phyloP scores from a whole-genome alignment of 805 yeast species.

The Allodekkera sacchari region DNA sequence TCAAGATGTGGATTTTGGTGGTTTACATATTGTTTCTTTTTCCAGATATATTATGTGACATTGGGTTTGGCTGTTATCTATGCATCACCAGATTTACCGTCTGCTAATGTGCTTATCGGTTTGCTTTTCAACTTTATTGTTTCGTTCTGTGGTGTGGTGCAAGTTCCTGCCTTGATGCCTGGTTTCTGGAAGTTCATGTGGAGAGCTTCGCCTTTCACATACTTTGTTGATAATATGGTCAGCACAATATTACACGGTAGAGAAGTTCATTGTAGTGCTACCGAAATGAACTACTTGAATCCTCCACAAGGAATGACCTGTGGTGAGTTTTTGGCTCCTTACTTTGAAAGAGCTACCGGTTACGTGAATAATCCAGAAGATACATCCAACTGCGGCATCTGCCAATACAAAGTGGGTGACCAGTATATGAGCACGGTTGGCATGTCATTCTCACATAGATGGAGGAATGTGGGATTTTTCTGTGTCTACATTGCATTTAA shows the following conservation, averaged over 20 bases:
- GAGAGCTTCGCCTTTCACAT: constrained; percentile 64
- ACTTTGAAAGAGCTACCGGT: constrained; percentile 39
- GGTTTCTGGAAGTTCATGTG: constrained; percentile 83
- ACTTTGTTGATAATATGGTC: constrained; percentile 50
- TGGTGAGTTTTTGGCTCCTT: constrained; percentile 36
- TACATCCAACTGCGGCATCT: constrained; percentile 40
- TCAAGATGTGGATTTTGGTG: constrained; percentile 42
- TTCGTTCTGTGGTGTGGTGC: constrained; percentile 65
- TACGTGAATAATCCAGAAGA: constrained; percentile 49
- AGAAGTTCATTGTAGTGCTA: constrained; percentile 37
- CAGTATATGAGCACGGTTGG: constrained; percentile 36
- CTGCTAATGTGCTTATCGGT: constrained; percentile 55
- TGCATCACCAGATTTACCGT: constrained; percentile 54
- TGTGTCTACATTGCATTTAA: constrained; percentile 51
- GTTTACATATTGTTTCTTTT: constrained; percentile 26
- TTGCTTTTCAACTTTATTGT: constrained; percentile 50
- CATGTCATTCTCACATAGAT: constrained; percentile 37
- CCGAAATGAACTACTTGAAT: constrained; percentile 41
- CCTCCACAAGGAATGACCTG: constrained; percentile 65
- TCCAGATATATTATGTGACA: constrained; percentile 37
- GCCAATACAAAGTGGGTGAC: constrained; percentile 37
- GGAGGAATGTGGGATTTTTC: constrained; percentile 64
- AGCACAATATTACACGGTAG: constrained; percentile 42
- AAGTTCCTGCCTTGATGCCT: constrained; percentile 51
- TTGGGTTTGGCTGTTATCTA: constrained; percentile 50